Conservation (phyloP, 2,329 filamentous ascomycete genomes). For the Fusarium subtropicale region DNA sequence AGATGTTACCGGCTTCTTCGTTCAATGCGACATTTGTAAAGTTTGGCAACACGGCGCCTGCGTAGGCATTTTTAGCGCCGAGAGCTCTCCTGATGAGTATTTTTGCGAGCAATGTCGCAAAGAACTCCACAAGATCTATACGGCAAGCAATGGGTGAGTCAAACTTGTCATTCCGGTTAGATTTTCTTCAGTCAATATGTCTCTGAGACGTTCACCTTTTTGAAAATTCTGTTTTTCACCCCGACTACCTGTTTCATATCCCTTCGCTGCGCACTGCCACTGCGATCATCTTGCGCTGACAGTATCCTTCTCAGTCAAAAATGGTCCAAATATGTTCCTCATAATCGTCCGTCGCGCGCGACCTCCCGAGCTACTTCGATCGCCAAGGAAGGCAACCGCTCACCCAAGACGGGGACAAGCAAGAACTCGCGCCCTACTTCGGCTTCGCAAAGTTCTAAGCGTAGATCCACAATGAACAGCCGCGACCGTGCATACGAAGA, state of each 20-base stretch:
- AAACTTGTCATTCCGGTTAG: background rate
- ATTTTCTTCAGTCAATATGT: background rate
- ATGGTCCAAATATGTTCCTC: constrained; percentile 73
- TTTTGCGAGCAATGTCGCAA: constrained; percentile 96
- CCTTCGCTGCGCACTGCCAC: background rate
- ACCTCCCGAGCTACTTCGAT: constrained; percentile 73
- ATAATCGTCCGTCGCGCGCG: constrained; percentile 66
- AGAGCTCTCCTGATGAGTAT: constrained; percentile 94
- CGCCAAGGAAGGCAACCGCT: constrained; percentile 62
- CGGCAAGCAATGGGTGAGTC: constrained; percentile 85
- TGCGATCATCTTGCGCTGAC: constrained; percentile 51
- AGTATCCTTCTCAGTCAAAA: constrained; percentile 62
- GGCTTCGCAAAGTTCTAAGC: constrained; percentile 71
- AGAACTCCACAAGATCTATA: constrained; percentile 87
- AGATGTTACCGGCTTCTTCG: constrained; percentile 93
- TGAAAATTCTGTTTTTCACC: constrained; percentile 1
- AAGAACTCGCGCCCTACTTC: constrained; percentile 67
- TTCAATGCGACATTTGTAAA: constrained; percentile 97
- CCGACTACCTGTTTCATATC: background rate
- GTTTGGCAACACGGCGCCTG: constrained; percentile 99
- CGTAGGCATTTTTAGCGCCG: constrained; percentile 95
- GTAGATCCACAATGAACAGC: constrained; percentile 97
- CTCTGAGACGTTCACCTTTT: background rate
- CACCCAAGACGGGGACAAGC: constrained; percentile 70
- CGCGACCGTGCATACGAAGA: constrained; percentile 95